A percentile compares a stretch with the other conserved stretches of the same genome.
Conservation (phyloP, 805 yeast species). For the Candida pseudofarinosa region DNA sequence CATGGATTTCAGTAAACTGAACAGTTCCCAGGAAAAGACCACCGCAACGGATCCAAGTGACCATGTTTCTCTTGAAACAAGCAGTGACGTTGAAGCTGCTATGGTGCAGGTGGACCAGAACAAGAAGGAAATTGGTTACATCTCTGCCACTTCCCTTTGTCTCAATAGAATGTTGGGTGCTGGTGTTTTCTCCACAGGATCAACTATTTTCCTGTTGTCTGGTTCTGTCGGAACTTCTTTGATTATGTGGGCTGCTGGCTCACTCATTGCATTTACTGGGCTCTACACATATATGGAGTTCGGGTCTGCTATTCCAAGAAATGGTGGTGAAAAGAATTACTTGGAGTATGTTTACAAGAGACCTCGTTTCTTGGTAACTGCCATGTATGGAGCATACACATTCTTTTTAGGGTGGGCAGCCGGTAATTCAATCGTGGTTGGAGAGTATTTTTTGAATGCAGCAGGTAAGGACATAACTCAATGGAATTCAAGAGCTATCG, state of each 20-base stretch:
- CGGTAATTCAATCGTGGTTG: slow-evolving; percentile 76
- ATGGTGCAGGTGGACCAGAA: slow-evolving; percentile 40
- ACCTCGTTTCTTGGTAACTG: slow-evolving; percentile 66
- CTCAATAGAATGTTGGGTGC: slow-evolving; percentile 72
- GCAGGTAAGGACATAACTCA: slow-evolving; percentile 63
- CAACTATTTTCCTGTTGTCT: slow-evolving; percentile 51
- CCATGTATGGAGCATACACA: slow-evolving; percentile 60
- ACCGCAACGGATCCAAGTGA: slow-evolving; percentile 1
- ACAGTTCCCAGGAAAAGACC: neutral
- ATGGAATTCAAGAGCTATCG: slow-evolving; percentile 78
- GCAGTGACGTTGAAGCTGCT: slow-evolving; percentile 19
- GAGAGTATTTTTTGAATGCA: slow-evolving; percentile 72
- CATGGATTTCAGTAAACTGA: slow-evolving; percentile 2
- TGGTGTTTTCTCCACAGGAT: slow-evolving; percentile 67
- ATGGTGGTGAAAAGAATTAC: slow-evolving; percentile 85
- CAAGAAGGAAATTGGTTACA: slow-evolving; percentile 40
- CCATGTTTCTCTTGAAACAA: neutral
- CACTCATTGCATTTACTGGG: slow-evolving; percentile 54
- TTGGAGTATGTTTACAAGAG: slow-evolving; percentile 65
- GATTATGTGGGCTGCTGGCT: slow-evolving; percentile 72
- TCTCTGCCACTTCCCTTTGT: slow-evolving; percentile 48
- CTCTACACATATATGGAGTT: slow-evolving; percentile 74
- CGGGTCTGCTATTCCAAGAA: slow-evolving; percentile 71
- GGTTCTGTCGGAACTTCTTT: slow-evolving; percentile 74
- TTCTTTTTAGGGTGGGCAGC: slow-evolving; percentile 84